A percentile compares a stretch with the other conserved stretches of the same genome.
Conservation (phyloP, 768 basidiomycete genomes). For the Tylopilus subfusipes region DNA sequence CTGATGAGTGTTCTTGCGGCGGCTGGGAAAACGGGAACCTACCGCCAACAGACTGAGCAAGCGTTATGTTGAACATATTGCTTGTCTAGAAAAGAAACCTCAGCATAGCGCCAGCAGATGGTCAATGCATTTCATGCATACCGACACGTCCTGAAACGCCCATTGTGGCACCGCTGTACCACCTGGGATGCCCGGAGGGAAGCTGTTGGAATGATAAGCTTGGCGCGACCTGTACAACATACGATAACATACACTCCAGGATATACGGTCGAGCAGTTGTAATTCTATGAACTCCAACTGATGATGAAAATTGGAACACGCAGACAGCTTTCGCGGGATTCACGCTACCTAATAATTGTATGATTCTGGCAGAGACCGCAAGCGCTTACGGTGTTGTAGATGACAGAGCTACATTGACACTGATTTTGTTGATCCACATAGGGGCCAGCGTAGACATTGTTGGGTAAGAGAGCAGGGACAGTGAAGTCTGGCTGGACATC, state of each 20-base stretch:
- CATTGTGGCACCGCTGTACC: conserved; percentile 53
- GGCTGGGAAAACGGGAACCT: background rate
- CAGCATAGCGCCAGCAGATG: conserved; percentile 2
- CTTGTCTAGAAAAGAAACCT: conserved; percentile 18
- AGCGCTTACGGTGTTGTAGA: conserved; percentile 53
- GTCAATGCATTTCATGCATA: conserved; percentile 21
- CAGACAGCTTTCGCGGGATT: background rate
- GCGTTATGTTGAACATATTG: background rate
- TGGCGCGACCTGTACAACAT: background rate
- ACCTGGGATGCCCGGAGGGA: conserved; percentile 43
- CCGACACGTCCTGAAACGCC: conserved; percentile 56
- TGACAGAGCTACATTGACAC: conserved; percentile 55
- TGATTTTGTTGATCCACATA: conserved; percentile 20
- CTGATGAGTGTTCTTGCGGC: background rate
- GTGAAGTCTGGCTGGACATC: conserved; percentile 32
- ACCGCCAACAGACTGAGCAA: background rate
- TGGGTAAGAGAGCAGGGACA: conserved; percentile 36
- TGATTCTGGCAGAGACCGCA: conserved; percentile 54
- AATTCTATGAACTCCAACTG: conserved; percentile 52
- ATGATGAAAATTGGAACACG: background rate
- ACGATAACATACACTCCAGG: conserved; percentile 18
- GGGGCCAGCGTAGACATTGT: conserved; percentile 33
- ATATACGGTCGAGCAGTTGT: conserved; percentile 42
- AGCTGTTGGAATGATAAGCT: conserved; percentile 31
- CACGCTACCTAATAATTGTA: conserved; percentile 34